These are phyloP conservation scores for Phlebiopsis gigantea DNA, from an alignment of 768 basidiomycete species.

Conservation along the genomic window DNA sequence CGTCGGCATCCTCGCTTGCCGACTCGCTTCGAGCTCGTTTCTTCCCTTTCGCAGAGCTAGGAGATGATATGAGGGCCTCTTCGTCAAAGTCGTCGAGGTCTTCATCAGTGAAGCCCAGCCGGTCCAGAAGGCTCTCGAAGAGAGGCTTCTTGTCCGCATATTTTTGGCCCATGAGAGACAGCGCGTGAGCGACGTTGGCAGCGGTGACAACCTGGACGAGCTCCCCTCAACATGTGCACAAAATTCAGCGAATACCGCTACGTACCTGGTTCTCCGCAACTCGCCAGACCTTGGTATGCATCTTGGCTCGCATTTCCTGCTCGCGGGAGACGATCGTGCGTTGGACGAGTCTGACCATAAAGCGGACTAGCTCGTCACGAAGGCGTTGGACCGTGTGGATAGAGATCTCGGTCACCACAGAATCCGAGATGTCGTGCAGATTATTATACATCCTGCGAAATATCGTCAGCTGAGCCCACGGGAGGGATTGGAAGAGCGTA, in stretches of 20 bases:
- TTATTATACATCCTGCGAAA: conserved; percentile 25
- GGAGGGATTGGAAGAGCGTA: conserved; percentile 19
- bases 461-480: not conserved
- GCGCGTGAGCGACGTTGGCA: conserved; percentile 42
- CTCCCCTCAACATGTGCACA: not conserved
- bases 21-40: not conserved
- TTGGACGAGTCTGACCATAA: conserved; percentile 46
- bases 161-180: conserved; percentile 41
- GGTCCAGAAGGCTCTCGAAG: conserved; percentile 31
- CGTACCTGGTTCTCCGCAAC: conserved; percentile 36
- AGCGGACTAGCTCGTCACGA: conserved; percentile 40
- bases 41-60: not conserved
- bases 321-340: conserved; percentile 50
- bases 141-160: conserved; percentile 34
- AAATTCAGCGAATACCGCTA: not conserved
- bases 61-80: not conserved
- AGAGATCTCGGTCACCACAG: conserved; percentile 35
- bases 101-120: conserved; percentile 12
- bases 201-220: conserved; percentile 33
- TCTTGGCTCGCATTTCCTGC: conserved; percentile 53
- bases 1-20: conserved; percentile 1
- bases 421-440: conserved; percentile 24
- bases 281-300: conserved; percentile 56
- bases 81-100: not conserved
- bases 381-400: conserved; percentile 43